Evolutionary conservation across 441 rosid species (phyloP).

Genomic region (Jatropha multifida): DNA sequence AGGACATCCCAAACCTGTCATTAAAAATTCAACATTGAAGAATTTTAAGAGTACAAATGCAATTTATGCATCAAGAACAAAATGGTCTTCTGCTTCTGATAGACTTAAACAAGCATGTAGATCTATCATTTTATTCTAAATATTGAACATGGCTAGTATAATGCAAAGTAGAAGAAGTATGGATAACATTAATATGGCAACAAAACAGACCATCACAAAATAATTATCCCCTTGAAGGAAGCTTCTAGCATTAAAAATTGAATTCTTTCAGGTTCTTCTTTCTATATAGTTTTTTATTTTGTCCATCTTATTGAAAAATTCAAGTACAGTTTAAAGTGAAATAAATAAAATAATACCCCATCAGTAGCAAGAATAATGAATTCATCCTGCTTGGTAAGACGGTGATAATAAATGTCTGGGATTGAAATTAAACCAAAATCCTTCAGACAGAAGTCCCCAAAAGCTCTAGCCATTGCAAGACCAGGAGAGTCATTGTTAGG

Average conservation of each 20-base stretch:
- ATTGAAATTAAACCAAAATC: slow-evolving; percentile 90
- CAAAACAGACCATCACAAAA: neutral
- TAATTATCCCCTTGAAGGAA: neutral
- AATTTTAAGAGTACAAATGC: neutral
- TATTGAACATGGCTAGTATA: neutral
- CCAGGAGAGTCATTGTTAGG: slow-evolving; percentile 94
- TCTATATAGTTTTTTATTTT: neutral
- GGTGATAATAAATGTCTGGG: slow-evolving; percentile 65
- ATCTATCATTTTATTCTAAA: neutral
- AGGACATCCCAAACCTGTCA: slow-evolving; percentile 90
- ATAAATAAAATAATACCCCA: slow-evolving; percentile 56
- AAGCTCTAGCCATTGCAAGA: slow-evolving; percentile 98
- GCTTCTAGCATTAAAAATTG: neutral
- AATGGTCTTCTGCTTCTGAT: neutral
- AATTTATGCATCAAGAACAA: neutral
- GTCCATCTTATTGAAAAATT: neutral
- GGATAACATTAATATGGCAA: slow-evolving; percentile 6
- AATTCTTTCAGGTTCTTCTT: neutral
- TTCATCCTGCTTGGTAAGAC: slow-evolving; percentile 64
- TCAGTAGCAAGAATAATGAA: slow-evolving; percentile 89
- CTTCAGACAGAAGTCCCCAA: slow-evolving; percentile 96
- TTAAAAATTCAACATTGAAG: neutral
- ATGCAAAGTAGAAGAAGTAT: neutral
- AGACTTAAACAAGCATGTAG: neutral
- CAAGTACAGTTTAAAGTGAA: neutral